Evolutionary conservation across 768 basidiomycete genomes (phyloP), one percentile per base, ranked within the genome.

Genomic region (Russula sp.): DNA sequence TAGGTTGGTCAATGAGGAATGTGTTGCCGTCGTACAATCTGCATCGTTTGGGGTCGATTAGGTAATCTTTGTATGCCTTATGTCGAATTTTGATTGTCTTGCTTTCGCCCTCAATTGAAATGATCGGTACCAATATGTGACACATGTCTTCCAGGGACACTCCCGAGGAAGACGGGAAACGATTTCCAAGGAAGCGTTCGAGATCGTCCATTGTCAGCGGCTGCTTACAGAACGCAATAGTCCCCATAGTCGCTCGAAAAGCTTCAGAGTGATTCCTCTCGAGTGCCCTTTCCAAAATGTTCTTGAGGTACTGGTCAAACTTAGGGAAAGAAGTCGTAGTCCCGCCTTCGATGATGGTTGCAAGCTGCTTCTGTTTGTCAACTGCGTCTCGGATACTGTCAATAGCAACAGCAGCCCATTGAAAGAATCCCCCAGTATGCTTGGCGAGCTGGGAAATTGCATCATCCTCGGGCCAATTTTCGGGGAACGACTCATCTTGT

Each of bases 181-280:
- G 58, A 18, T 41, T 10, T 25, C 43, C 45, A 49, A 59, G 43
- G 34, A 65, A 49, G 7, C 36, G 32, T 39, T 46, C 36, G 11
- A 65, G 61, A 45, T 65, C 61, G n/a, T 16, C 32, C 53, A 63
- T 36, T n/a, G 65, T 50, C 25, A 65, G 41, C 2, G 65, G 54
- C 7, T 38, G 42, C 29, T 56, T 56, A 16, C 61, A 43, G 8
- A 65, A 47, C 14, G 61, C 61, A 49, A 65, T 59, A 0, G 48
- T 34, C 25, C 53, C 56, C 38, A 65, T 22, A 20, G 58, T 56
- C 8, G 54, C 48, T 18, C 56, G 57, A 22, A 65, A 65, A 8
- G 47, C 41, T 1, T 42, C 57, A 10, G 42, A 13, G 4, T 20
- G 25, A 1, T 43, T 14, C 29, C 8, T 11, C 8, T 34, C 49